phyloP scores from a whole-genome alignment of 805 yeast genomes.

The Komagataella populi region DNA sequence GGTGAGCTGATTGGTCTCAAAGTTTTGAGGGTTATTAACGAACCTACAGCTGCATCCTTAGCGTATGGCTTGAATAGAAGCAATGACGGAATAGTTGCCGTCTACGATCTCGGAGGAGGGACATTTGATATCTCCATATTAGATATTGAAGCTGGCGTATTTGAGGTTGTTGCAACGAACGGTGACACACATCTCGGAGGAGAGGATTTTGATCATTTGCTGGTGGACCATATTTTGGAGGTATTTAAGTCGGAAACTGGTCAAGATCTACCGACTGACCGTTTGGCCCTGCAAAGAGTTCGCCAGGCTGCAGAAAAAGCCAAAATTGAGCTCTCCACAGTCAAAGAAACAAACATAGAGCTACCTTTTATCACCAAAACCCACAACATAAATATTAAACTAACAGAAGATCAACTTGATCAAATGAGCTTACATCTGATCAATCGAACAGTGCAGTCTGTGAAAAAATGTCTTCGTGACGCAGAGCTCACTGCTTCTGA shows the following conservation, averaged over 20 bases:
- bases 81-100: slow-evolving; percentile 67
- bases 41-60: slow-evolving; percentile 84
- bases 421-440: slow-evolving; percentile 39
- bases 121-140: slow-evolving; percentile 91
- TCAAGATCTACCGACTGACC: slow-evolving; percentile 47
- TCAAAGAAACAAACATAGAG: slow-evolving; percentile 60
- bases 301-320: slow-evolving; percentile 87
- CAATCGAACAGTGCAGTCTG: slow-evolving; percentile 62
- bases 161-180: slow-evolving; percentile 90
- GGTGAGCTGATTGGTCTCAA: slow-evolving; percentile 91
- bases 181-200: slow-evolving; percentile 92
- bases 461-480: slow-evolving; percentile 73
- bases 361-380: slow-evolving; percentile 61
- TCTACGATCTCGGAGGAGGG: slow-evolving; percentile 96
- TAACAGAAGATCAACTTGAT: slow-evolving; percentile 40
- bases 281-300: slow-evolving; percentile 75
- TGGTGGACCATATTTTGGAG: slow-evolving; percentile 70
- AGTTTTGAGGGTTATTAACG: slow-evolving; percentile 74
- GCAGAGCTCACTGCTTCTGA: slow-evolving; percentile 55
- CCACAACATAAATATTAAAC: slow-evolving; percentile 25
- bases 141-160: slow-evolving; percentile 94
- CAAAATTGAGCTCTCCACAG: slow-evolving; percentile 72
- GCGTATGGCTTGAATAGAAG: slow-evolving; percentile 80
- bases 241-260: slow-evolving; percentile 68
- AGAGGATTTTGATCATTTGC: slow-evolving; percentile 75